A percentile compares a stretch with the other conserved stretches of the same genome.
Conservation (phyloP, 2,329 filamentous ascomycete genomes). For the Graphiopsis chlorocephala region DNA sequence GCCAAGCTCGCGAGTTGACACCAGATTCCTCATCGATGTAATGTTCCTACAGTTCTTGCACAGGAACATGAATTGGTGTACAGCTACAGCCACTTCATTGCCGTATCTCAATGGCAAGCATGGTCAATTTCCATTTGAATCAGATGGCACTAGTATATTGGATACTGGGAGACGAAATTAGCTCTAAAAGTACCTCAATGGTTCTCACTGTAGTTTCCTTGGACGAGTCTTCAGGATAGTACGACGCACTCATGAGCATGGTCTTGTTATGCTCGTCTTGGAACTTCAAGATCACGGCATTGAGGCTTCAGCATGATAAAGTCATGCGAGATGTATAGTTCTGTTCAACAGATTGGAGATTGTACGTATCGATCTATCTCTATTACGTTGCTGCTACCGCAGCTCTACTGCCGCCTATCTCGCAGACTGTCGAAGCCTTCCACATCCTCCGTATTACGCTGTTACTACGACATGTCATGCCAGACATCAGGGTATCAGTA, state of each 20-base stretch:
- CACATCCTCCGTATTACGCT: neutral
- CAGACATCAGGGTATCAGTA: conserved; percentile 1
- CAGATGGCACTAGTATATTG: neutral
- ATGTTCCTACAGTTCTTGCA: no score
- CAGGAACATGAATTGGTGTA: no score
- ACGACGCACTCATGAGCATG: no score
- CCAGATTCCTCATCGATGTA: no score
- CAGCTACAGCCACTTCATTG: neutral
- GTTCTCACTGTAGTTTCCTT: neutral
- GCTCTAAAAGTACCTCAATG: neutral
- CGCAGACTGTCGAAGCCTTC: neutral
- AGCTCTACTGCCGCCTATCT: neutral
- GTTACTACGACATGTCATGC: neutral
- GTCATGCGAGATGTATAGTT: neutral
- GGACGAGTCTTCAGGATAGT: neutral
- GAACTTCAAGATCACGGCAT: neutral
- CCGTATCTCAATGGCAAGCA: neutral
- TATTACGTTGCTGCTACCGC: neutral
- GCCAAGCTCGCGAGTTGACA: neutral
- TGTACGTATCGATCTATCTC: neutral
- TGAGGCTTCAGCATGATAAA: neutral
- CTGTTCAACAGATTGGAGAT: neutral
- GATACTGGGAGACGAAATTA: neutral
- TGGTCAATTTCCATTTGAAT: neutral
- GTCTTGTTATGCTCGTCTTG: no score